Evolutionary conservation across 1,139 yeast species (phyloP).

Genomic region (Zygosaccharomyces sapae): DNA sequence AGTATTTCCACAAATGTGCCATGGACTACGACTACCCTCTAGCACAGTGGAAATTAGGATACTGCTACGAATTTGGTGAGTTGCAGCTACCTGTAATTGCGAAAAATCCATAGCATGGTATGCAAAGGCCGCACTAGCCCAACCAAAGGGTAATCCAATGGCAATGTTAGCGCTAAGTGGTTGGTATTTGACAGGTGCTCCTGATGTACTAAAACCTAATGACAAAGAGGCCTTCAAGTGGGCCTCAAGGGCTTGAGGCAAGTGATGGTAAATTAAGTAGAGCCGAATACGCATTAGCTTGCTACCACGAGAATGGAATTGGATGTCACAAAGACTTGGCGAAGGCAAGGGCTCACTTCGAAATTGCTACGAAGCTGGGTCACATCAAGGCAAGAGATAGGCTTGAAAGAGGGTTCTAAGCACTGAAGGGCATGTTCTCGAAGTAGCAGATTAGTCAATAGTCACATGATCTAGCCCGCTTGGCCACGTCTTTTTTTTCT

Average conservation of each 20-base stretch:
- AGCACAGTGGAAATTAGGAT: conserved; percentile 82
- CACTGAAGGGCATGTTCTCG: too few species aligned
- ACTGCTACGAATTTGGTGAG: conserved; percentile 82
- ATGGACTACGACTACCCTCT: conserved; percentile 64
- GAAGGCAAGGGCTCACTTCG: conserved; percentile 52
- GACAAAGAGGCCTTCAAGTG: conserved; percentile 82
- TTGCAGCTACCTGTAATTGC: conserved; percentile 64
- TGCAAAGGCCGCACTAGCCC: conserved; percentile 57
- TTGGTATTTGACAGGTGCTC: conserved; percentile 85
- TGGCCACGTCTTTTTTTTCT: neutral
- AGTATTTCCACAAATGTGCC: conserved; percentile 73
- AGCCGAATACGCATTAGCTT: conserved; percentile 81
- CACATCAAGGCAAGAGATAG: conserved; percentile 50
- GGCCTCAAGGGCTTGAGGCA: conserved; percentile 64
- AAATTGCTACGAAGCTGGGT: conserved; percentile 56
- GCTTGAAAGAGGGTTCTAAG: conserved; percentile 7
- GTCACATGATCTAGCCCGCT: too few species aligned
- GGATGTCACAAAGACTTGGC: conserved; percentile 50
- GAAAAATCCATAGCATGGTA: conserved; percentile 88
- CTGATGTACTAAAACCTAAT: conserved; percentile 62
- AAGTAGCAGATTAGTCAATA: conserved; percentile 1
- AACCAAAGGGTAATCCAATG: conserved; percentile 63
- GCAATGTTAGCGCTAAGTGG: conserved; percentile 88
- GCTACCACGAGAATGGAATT: conserved; percentile 74
- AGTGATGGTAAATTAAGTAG: conserved; percentile 75